phyloP scores from a whole-genome alignment of 2,329 filamentous ascomycete genomes.

The Fusarium domesticum region DNA sequence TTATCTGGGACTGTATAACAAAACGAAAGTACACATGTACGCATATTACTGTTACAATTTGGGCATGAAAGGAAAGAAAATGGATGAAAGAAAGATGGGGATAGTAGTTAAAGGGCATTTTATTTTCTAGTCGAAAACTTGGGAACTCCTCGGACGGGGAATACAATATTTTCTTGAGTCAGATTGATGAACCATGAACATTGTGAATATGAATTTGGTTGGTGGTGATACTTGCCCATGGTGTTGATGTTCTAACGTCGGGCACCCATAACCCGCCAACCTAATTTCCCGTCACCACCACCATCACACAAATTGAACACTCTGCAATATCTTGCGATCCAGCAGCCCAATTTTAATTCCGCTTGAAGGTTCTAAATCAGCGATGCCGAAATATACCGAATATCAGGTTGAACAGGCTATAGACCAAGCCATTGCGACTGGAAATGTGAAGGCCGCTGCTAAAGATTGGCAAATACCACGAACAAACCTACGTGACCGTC shows the following conservation, averaged over 20 bases:
- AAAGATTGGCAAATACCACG: no score
- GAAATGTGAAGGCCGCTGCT: no score
- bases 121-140: conserved; percentile 13
- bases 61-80: conserved; percentile 13
- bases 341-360: neutral
- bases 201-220: neutral
- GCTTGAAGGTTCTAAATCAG: no score
- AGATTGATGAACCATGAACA: neutral
- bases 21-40: conserved; percentile 21
- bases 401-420: neutral
- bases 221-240: neutral
- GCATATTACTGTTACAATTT: conserved; percentile 12
- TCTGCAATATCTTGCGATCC: neutral
- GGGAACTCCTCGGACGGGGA: conserved; percentile 26
- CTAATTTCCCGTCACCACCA: neutral
- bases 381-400: neutral
- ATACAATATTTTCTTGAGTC: conserved; percentile 4
- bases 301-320: neutral
- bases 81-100: conserved; percentile 11
- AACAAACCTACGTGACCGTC: no score
- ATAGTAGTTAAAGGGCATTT: conserved; percentile 14
- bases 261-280: neutral
- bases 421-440: neutral
- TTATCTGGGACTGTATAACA: conserved; percentile 24
- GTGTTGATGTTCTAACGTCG: no score